A percentile compares a stretch with the other conserved stretches of the same genome.
Evolutionary conservation across 306 rosid genomes (phyloP).

Genomic region (Vachellia pachyceras): DNA sequence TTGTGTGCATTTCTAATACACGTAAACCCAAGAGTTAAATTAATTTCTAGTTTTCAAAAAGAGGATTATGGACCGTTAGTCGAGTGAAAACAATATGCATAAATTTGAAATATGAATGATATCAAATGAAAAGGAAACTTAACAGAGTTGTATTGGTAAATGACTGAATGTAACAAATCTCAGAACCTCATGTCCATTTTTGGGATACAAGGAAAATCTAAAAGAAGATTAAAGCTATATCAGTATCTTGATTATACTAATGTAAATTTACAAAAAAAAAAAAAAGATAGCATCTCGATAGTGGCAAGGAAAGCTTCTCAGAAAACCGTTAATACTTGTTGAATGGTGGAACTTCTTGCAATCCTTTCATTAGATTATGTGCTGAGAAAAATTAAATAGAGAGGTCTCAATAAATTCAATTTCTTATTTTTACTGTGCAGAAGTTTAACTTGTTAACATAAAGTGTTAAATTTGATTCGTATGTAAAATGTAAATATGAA

Average conservation of each 20-base stretch:
- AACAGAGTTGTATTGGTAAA: not conserved
- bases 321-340: not conserved
- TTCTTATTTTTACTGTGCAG: no score
- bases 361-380: not conserved
- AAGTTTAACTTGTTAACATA: no score
- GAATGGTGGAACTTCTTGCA: not conserved
- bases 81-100: not conserved
- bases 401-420: not conserved
- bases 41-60: slow-evolving; percentile 9
- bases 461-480: no score
- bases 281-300: not conserved
- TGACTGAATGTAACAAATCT: not conserved
- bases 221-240: not conserved
- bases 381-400: not conserved
- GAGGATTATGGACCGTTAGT: not conserved
- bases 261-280: not conserved
- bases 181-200: not conserved
- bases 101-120: not conserved
- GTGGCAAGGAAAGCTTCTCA: not conserved
- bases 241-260: not conserved
- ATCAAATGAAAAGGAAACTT: not conserved
- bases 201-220: slow-evolving; percentile 6
- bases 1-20: slow-evolving; percentile 3
- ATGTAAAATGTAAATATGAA: no score
- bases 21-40: not conserved